Evolutionary conservation across 176 grass and related monocot species (phyloP).

Genomic region (Cymbopogon citratus): DNA sequence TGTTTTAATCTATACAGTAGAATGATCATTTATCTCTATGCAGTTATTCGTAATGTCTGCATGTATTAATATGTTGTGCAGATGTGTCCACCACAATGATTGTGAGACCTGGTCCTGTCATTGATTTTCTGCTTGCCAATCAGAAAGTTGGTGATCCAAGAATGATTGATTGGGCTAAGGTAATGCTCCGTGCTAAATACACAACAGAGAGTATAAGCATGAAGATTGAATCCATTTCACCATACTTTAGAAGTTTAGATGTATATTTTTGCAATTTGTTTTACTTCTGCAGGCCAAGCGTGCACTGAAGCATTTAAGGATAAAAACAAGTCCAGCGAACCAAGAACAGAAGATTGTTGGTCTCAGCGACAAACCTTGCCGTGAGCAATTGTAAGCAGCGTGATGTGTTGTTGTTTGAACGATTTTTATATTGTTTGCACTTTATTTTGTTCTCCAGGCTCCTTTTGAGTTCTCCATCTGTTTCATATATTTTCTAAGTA

Average conservation of each 20-base stretch:
- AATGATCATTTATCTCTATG: neutral
- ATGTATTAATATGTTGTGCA: constrained; percentile 20
- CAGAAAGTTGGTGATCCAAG: constrained; percentile 58
- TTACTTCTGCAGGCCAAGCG: constrained; percentile 57
- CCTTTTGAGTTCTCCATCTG: neutral
- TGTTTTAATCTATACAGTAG: neutral
- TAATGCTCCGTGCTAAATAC: neutral
- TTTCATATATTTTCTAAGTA: neutral
- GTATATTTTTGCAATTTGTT: neutral
- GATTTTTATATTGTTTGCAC: neutral
- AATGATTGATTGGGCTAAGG: constrained; percentile 69
- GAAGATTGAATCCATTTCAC: no score
- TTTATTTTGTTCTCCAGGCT: neutral
- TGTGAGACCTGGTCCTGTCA: constrained; percentile 69
- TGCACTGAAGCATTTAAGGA: constrained; percentile 60
- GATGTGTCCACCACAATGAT: constrained; percentile 96
- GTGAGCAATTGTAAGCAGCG: constrained; percentile 34
- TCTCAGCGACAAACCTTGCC: constrained; percentile 59
- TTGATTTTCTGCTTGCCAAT: constrained; percentile 72
- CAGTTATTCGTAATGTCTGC: neutral
- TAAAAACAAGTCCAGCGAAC: constrained; percentile 52
- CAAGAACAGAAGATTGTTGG: constrained; percentile 76
- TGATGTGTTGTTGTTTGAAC: neutral
- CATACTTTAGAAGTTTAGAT: no score
- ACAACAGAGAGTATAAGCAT: no score